Percentiles rank a stretch among this genome's conserved stretches.
phyloP scores from a whole-genome alignment of 2,329 filamentous ascomycete species.

The Lasiodiplodia sp. region DNA sequence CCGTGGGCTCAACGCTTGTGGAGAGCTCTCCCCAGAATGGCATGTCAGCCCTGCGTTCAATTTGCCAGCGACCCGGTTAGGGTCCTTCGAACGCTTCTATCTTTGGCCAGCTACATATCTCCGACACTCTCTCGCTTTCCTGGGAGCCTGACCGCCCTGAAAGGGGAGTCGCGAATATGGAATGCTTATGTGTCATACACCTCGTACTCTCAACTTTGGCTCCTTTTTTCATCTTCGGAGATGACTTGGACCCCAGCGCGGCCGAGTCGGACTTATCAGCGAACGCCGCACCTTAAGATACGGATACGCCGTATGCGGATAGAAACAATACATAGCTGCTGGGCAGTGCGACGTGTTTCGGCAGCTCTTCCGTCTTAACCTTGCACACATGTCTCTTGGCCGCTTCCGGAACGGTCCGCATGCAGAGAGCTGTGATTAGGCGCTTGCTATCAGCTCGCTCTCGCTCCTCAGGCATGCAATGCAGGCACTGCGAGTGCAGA shows the following conservation, averaged over 20 bases:
- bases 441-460: neutral
- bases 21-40: conserved; percentile 15
- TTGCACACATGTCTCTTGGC: conserved; percentile 9
- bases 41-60: neutral
- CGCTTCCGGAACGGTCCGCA: conserved; percentile 4
- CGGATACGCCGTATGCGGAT: neutral
- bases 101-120: neutral
- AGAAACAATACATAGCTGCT: neutral
- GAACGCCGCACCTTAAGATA: neutral
- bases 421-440: conserved; percentile 1
- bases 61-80: conserved; percentile 14
- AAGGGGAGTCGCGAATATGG: neutral
- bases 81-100: neutral
- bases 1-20: neutral
- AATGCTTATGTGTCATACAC: neutral
- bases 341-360: neutral
- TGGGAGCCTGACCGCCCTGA: neutral
- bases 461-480: neutral
- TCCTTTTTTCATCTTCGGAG: conserved; percentile 8
- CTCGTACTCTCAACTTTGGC: neutral
- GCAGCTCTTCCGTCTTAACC: conserved; percentile 14
- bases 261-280: neutral
- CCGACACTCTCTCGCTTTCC: neutral
- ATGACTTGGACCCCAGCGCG: neutral
- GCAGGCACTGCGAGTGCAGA: neutral